Conservation (phyloP, 192 early-diverging fungal genomes). For the Entomortierella chlamydospora region DNA sequence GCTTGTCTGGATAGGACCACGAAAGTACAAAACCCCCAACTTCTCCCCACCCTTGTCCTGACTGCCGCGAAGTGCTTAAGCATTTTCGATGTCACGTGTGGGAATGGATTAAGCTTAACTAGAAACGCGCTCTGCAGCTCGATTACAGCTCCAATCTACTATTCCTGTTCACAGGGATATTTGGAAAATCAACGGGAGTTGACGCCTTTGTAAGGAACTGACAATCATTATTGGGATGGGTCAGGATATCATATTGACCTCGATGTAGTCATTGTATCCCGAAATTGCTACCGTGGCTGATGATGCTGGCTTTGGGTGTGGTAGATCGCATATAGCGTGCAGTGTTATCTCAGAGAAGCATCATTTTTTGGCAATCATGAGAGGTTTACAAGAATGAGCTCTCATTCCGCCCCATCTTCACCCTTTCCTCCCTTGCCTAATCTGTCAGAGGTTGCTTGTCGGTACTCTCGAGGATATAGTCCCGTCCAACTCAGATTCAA, state of each 20-base stretch:
- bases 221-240: slow-evolving; percentile 10
- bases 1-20: slow-evolving; percentile 36
- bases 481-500: not conserved
- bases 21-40: slow-evolving; percentile 14
- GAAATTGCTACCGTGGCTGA: not conserved
- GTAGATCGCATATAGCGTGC: slow-evolving; percentile 29
- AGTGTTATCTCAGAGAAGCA: slow-evolving; percentile 27
- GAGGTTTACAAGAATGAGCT: slow-evolving; percentile 23
- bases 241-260: slow-evolving; percentile 24
- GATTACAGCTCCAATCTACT: not conserved
- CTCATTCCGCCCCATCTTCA: slow-evolving; percentile 4
- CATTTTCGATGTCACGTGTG: slow-evolving; percentile 37
- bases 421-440: not conserved
- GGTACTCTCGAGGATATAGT: not conserved
- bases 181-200: slow-evolving; percentile 32
- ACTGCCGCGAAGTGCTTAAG: slow-evolving; percentile 7
- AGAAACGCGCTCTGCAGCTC: slow-evolving; percentile 3
- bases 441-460: not conserved
- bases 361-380: slow-evolving; percentile 28
- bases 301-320: not conserved
- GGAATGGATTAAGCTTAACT: slow-evolving; percentile 36
- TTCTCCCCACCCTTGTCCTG: not conserved
- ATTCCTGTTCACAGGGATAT: not conserved
- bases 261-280: not conserved
- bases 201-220: slow-evolving; percentile 34